phyloP scores from a whole-genome alignment of 306 rosid genomes.

The Pyrus bretschneideri region DNA sequence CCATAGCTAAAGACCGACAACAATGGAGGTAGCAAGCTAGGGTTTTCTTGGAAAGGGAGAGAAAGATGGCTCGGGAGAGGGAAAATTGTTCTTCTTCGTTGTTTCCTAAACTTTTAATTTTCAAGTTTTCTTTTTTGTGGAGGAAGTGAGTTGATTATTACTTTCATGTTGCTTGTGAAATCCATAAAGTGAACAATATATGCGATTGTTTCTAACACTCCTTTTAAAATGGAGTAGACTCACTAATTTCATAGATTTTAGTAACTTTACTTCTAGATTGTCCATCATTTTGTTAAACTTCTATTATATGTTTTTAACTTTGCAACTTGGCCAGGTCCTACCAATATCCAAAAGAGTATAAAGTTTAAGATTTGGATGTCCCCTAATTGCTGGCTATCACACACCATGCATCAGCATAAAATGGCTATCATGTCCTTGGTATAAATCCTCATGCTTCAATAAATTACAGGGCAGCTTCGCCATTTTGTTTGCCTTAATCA shows the following conservation, averaged over 20 bases:
- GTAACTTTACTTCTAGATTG: background rate
- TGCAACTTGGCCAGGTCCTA: constrained; percentile 29
- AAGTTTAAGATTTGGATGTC: constrained; percentile 22
- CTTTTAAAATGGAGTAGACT: background rate
- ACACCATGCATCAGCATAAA: background rate
- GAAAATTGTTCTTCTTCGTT: no score
- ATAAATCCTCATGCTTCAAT: background rate
- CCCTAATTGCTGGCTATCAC: constrained; percentile 9
- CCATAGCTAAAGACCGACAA: no score
- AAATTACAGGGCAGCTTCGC: constrained; percentile 15
- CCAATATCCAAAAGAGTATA: constrained; percentile 4
- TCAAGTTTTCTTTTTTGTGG: no score
- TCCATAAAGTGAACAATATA: background rate
- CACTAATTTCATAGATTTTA: background rate
- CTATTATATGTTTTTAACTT: background rate
- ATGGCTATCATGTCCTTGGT: constrained; percentile 8
- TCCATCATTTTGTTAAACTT: background rate
- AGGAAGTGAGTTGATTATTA: no score
- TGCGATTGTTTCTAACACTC: no score
- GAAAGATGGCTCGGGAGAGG: no score
- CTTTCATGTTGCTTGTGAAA: background rate
- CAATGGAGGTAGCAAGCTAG: no score
- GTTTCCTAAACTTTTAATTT: no score
- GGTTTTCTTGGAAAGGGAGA: no score
- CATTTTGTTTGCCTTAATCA: constrained; percentile 31